A percentile compares a stretch with the other conserved stretches of the same genome.
Evolutionary conservation across 163 green algal species (phyloP).

Genomic region (Volvox carteri): DNA sequence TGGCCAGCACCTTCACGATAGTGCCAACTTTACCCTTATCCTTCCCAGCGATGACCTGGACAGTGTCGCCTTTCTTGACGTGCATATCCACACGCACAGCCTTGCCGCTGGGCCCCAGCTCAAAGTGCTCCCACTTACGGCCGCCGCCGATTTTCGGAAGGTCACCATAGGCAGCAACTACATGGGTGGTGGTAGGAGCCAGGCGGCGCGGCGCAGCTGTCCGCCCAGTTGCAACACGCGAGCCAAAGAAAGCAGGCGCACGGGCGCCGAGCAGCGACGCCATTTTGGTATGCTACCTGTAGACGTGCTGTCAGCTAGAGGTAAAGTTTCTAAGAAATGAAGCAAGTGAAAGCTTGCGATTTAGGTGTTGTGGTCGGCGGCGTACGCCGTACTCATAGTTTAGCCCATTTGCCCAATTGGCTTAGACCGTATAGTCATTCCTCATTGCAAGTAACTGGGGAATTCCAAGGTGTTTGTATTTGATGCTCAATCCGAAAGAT

Average conservation of each 20-base stretch:
- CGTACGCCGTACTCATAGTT: neutral
- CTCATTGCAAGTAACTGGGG: too few species aligned
- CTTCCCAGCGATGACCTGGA: conserved; percentile 92
- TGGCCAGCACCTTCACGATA: conserved; percentile 88
- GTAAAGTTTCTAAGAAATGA: neutral
- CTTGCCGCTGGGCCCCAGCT: conserved; percentile 89
- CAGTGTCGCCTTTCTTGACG: conserved; percentile 93
- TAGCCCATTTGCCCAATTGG: too few species aligned
- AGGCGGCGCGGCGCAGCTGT: conserved; percentile 19
- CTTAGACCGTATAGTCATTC: too few species aligned
- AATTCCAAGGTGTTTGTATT: too few species aligned
- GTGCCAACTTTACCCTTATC: conserved; percentile 97
- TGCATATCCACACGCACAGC: conserved; percentile 88
- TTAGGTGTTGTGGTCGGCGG: conserved; percentile 33
- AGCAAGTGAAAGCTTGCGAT: neutral
- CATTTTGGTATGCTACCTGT: conserved; percentile 23
- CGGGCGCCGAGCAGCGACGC: conserved; percentile 34
- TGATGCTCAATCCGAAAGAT: too few species aligned
- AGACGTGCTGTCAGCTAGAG: neutral
- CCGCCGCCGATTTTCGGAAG: conserved; percentile 73
- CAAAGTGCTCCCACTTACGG: conserved; percentile 93
- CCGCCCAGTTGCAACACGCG: neutral
- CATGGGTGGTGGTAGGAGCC: conserved; percentile 28
- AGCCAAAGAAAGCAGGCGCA: conserved; percentile 45
- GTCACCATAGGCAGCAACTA: conserved; percentile 62